These are phyloP conservation scores for Kluyveromyces wickerhamii DNA, from an alignment of 805 yeast species.

Conservation along the genomic window DNA sequence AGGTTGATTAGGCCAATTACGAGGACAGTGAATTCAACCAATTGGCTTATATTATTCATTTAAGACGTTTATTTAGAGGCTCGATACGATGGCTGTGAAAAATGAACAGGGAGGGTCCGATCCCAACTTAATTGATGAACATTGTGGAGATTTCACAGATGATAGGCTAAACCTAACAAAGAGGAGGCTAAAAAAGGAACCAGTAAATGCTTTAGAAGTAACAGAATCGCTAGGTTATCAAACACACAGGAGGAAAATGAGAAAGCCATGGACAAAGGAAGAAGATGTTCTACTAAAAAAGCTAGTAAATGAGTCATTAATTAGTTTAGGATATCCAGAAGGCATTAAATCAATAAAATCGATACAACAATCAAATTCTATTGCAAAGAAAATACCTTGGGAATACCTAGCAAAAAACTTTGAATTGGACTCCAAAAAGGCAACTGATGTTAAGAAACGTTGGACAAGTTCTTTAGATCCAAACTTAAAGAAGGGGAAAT, in stretches of 20 bases:
- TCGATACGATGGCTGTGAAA: too few species aligned
- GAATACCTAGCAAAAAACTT: constrained; percentile 43
- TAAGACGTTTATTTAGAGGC: too few species aligned
- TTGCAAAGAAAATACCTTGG: constrained; percentile 47
- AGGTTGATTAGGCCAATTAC: too few species aligned
- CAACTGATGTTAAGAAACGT: constrained; percentile 79
- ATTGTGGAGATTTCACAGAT: not conserved
- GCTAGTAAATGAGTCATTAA: constrained; percentile 33
- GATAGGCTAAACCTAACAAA: not conserved
- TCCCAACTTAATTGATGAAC: too few species aligned
- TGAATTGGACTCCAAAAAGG: constrained; percentile 46
- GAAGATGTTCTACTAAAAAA: constrained; percentile 55
- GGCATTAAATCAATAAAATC: constrained; percentile 28
- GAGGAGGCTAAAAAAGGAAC: constrained; percentile 3
- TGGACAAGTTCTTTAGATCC: constrained; percentile 89
- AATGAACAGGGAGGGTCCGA: too few species aligned
- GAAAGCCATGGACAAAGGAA: constrained; percentile 67
- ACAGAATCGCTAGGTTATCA: constrained; percentile 70
- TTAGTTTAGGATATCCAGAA: constrained; percentile 28
- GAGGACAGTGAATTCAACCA: too few species aligned
- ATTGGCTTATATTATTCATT: too few species aligned
- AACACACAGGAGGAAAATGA: constrained; percentile 53
- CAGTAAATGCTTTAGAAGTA: constrained; percentile 36
- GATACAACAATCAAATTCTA: constrained; percentile 22
- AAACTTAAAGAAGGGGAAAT: constrained; percentile 67